phyloP scores from a whole-genome alignment of 352 stramenopile species.

The Globisporangium recalcitrans region DNA sequence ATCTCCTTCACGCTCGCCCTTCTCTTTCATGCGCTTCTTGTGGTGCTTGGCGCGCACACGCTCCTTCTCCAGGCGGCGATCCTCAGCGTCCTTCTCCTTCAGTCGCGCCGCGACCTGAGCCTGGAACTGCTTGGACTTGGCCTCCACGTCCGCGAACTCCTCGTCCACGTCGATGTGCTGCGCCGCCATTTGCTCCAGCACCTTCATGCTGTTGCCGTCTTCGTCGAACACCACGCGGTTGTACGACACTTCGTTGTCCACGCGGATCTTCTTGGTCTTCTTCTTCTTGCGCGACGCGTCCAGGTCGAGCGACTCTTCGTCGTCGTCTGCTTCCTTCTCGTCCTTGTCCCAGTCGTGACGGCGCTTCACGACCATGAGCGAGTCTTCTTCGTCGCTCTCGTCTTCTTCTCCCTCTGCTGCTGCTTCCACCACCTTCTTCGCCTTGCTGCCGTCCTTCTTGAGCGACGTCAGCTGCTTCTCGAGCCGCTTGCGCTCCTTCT shows the following conservation, averaged over 20 bases:
- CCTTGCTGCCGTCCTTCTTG: constrained; percentile 27
- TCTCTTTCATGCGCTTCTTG: constrained; percentile 83
- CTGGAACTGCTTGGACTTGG: constrained; percentile 55
- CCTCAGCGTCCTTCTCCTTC: constrained; percentile 73
- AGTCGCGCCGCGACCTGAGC: constrained; percentile 63
- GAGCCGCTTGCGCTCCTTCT: constrained; percentile 93
- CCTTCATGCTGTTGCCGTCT: constrained; percentile 80
- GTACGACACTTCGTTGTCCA: constrained; percentile 59
- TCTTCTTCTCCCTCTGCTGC: constrained; percentile 16
- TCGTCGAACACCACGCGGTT: constrained; percentile 93
- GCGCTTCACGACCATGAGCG: constrained; percentile 91
- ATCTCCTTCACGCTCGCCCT: constrained; percentile 62
- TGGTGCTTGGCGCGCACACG: constrained; percentile 86
- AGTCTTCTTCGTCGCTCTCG: constrained; percentile 70
- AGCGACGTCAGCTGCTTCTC: constrained; percentile 61
- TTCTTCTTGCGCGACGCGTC: constrained; percentile 67
- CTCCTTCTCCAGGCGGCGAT: constrained; percentile 80
- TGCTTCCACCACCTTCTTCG: constrained; percentile 31
- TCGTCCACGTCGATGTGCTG: constrained; percentile 29
- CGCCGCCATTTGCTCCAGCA: constrained; percentile 55
- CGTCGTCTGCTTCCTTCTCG: constrained; percentile 29
- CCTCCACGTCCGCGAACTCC: constrained; percentile 62
- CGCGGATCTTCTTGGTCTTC: constrained; percentile 81
- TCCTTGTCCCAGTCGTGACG: constrained; percentile 78
- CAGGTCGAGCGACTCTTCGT: constrained; percentile 48